A percentile compares a stretch with the other conserved stretches of the same genome.
Evolutionary conservation across 345 rosid species (phyloP).

Genomic region (Cardiospermum halicacabum): DNA sequence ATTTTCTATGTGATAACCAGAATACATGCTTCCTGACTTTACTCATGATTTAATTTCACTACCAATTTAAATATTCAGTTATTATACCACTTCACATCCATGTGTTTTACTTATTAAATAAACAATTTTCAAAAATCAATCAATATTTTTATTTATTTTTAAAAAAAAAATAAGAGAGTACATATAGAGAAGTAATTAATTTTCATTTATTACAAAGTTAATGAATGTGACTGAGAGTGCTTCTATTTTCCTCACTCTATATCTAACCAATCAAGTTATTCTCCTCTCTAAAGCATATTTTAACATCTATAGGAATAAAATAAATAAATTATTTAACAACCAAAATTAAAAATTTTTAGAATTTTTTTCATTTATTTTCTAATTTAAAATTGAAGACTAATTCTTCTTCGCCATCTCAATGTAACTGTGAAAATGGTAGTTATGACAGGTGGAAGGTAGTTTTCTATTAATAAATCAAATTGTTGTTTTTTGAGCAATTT

Average conservation of each 20-base stretch:
- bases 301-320: neutral
- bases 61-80: too few relatives aligned
- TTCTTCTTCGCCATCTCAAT: slow-evolving; percentile 8
- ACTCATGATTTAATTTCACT: neutral
- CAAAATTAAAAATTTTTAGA: neutral
- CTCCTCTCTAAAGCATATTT: neutral
- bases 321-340: neutral
- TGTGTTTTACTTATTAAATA: too few relatives aligned
- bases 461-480: slow-evolving; percentile 18
- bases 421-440: slow-evolving; percentile 20
- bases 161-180: neutral
- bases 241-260: slow-evolving; percentile 31
- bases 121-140: neutral
- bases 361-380: too few relatives aligned
- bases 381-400: too few relatives aligned
- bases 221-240: slow-evolving; percentile 26
- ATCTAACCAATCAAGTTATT: slow-evolving; percentile 24
- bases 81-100: too few relatives aligned
- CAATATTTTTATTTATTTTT: neutral
- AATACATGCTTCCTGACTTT: slow-evolving; percentile 19
- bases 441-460: slow-evolving; percentile 21
- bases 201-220: slow-evolving; percentile 20
- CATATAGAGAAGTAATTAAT: neutral
- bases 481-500: slow-evolving; percentile 3
- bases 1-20: neutral